Percentiles rank a stretch among this genome's conserved stretches.
Conservation (phyloP, 495 filamentous ascomycete species). For the Penicillium robsamsonii region DNA sequence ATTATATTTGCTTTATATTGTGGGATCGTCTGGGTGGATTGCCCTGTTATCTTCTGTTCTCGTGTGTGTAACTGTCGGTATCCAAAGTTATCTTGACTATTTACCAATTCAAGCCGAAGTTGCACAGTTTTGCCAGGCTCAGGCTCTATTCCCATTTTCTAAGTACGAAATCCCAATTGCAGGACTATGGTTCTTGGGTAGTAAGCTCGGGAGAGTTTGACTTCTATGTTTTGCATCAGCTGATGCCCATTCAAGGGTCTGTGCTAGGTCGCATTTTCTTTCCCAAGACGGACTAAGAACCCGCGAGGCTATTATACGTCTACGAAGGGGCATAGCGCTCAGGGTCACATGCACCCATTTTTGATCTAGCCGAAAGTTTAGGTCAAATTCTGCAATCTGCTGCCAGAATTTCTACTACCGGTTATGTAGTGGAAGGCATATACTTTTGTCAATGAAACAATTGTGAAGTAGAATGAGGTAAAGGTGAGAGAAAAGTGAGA, state of each 20-base stretch:
- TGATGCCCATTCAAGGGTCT: neutral
- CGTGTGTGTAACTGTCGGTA: slow-evolving; percentile 1
- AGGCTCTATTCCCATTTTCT: neutral
- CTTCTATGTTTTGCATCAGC: neutral
- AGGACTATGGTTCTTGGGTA: neutral
- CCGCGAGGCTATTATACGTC: neutral
- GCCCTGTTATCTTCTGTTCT: neutral
- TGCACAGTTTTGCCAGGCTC: neutral
- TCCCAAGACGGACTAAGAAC: neutral
- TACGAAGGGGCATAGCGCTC: too few relatives aligned
- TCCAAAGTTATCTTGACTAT: neutral
- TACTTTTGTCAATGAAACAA: too few relatives aligned
- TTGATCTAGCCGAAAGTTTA: too few relatives aligned
- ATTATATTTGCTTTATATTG: neutral
- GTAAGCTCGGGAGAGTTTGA: neutral
- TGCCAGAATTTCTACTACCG: too few relatives aligned
- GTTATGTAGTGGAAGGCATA: too few relatives aligned
- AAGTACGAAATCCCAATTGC: neutral
- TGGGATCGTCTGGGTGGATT: neutral
- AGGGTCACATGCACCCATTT: too few relatives aligned
- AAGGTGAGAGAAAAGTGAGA: too few relatives aligned
- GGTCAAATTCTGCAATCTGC: too few relatives aligned
- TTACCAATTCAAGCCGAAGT: neutral
- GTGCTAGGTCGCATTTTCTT: neutral
- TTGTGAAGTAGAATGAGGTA: too few relatives aligned